Percentiles rank a stretch among this genome's conserved stretches.
phyloP scores from a whole-genome alignment of 2,329 filamentous ascomycete genomes.

The Colletotrichum liaoningense region DNA sequence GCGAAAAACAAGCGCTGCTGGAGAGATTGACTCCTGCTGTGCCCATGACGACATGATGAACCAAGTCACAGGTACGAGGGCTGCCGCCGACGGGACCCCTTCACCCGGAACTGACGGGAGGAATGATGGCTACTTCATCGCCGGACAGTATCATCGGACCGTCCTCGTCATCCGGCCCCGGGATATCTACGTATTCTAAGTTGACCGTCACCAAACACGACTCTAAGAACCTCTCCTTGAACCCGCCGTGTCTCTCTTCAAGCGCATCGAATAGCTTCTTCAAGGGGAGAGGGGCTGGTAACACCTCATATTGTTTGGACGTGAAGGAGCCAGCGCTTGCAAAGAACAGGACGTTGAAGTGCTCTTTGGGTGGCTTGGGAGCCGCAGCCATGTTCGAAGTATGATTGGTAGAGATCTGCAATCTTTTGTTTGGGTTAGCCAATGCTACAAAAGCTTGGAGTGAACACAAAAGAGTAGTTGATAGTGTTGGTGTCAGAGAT shows the following conservation, averaged over 20 bases:
- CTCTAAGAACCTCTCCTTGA: conserved; percentile 74
- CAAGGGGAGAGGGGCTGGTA: conserved; percentile 75
- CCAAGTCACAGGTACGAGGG: conserved; percentile 14
- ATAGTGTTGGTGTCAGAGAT: conserved; percentile 69
- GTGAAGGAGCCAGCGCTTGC: conserved; percentile 80
- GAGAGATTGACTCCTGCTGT: background rate
- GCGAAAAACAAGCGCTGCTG: background rate
- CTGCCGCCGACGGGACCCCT: background rate
- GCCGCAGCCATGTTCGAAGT: conserved; percentile 47
- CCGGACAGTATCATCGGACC: conserved; percentile 71
- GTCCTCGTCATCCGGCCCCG: conserved; percentile 51
- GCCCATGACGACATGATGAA: background rate
- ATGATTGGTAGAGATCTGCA: background rate
- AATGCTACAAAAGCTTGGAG: conserved; percentile 11
- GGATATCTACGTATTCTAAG: conserved; percentile 81
- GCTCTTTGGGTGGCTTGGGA: conserved; percentile 65
- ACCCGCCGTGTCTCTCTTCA: conserved; percentile 77
- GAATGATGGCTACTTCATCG: conserved; percentile 89
- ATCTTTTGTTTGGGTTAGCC: conserved; percentile 39
- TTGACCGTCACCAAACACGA: conserved; percentile 85
- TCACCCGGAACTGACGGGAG: conserved; percentile 87
- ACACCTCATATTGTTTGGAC: conserved; percentile 71
- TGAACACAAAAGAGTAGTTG: conserved; percentile 14
- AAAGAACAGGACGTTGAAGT: conserved; percentile 87
- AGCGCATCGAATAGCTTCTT: conserved; percentile 73